Percentiles rank a stretch among this genome's conserved stretches.
These are phyloP conservation scores for Eimeria necatrix DNA, from an alignment of 169 alveolate species.

Conservation along the genomic window DNA sequence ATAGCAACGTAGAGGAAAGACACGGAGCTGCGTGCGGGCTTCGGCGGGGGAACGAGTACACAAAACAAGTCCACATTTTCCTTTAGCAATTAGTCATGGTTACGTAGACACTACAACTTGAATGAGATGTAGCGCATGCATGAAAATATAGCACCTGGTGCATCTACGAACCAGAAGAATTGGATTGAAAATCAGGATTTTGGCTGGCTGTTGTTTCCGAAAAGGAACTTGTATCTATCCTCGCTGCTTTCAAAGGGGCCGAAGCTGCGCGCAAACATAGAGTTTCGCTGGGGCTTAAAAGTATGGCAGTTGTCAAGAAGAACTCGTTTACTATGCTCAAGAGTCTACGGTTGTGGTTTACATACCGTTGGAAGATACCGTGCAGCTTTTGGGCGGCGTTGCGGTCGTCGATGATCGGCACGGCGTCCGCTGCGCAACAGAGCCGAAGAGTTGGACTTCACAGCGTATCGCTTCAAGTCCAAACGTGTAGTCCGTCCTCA, in stretches of 20 bases:
- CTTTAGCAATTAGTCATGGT: too few species aligned
- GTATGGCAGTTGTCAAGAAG: too few species aligned
- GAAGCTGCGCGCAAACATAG: background rate
- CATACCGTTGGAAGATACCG: background rate
- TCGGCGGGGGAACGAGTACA: too few species aligned
- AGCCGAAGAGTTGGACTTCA: background rate
- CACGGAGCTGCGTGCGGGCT: too few species aligned
- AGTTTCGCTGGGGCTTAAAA: too few species aligned
- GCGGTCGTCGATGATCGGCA: constrained; percentile 44
- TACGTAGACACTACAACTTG: too few species aligned
- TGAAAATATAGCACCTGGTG: too few species aligned
- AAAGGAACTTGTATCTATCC: background rate
- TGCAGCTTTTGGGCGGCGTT: background rate
- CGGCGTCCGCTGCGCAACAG: constrained; percentile 64
- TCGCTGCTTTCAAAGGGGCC: constrained; percentile 18
- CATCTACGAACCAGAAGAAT: too few species aligned
- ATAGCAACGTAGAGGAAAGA: too few species aligned
- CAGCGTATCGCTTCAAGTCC: background rate
- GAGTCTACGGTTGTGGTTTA: background rate
- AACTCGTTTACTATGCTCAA: background rate
- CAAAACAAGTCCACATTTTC: too few species aligned
- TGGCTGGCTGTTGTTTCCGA: background rate
- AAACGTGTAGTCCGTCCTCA: too few species aligned
- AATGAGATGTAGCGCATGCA: too few species aligned
- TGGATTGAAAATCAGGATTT: background rate